phyloP scores from a whole-genome alignment of 73 alveolate species.

The Breviolum minutum region DNA sequence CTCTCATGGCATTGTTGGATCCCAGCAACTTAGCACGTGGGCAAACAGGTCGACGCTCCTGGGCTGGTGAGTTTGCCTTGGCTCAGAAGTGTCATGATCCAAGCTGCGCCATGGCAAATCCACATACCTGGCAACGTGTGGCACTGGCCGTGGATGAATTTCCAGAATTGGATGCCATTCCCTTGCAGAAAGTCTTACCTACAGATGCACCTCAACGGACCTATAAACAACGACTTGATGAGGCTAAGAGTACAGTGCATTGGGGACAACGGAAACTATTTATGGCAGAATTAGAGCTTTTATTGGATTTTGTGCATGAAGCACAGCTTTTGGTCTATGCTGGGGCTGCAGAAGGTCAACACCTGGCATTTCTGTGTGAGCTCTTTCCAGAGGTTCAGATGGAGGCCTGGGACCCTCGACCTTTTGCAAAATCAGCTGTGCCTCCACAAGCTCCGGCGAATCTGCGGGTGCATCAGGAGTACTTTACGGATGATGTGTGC shows the following conservation, averaged over 20 bases:
- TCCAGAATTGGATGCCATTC: constrained; percentile 42
- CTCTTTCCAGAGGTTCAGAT: constrained; percentile 42
- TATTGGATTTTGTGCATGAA: constrained; percentile 23
- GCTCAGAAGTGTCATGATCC: background rate
- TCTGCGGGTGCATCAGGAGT: constrained; percentile 54
- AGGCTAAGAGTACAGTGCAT: constrained; percentile 66
- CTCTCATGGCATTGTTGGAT: background rate
- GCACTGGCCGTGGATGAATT: constrained; percentile 14
- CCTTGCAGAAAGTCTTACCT: background rate
- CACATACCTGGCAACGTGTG: constrained; percentile 82
- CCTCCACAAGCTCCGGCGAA: constrained; percentile 39
- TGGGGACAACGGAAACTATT: constrained; percentile 84
- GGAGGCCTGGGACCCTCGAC: constrained; percentile 60
- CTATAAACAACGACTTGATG: constrained; percentile 30
- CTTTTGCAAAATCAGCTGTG: constrained; percentile 36
- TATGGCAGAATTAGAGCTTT: constrained; percentile 54
- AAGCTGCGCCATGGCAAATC: constrained; percentile 41
- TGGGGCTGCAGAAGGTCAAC: constrained; percentile 70
- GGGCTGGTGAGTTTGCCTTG: constrained; percentile 72
- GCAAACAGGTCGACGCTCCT: constrained; percentile 46
- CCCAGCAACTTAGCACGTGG: constrained; percentile 54
- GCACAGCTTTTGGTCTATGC: constrained; percentile 58
- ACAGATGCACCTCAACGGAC: background rate
- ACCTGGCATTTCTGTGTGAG: constrained; percentile 37
- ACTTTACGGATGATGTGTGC: constrained; percentile 13